A percentile compares a stretch with the other conserved stretches of the same genome.
Evolutionary conservation across 164 flowering plant species (phyloP).

Genomic region (Chloranthus sessilifolius): DNA sequence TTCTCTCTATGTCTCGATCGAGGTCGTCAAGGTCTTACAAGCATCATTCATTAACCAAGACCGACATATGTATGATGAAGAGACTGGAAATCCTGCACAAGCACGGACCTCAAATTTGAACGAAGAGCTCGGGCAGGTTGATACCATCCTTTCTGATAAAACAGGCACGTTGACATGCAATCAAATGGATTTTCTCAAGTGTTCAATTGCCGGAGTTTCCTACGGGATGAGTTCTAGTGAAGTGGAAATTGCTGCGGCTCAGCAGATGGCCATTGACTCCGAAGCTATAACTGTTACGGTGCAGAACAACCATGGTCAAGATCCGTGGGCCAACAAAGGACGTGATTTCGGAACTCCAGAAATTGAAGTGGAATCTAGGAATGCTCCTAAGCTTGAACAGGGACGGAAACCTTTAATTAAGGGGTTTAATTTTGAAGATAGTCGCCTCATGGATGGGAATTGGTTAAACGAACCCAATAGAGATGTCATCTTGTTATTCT

Average conservation of each 20-base stretch:
- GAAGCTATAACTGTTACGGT: constrained; percentile 6
- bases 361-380: constrained; percentile 54
- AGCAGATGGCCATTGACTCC: constrained; percentile 59
- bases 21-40: constrained; percentile 85
- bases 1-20: constrained; percentile 89
- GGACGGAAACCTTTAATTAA: constrained; percentile 38
- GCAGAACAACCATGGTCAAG: constrained; percentile 5
- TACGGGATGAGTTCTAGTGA: constrained; percentile 82
- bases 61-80: constrained; percentile 79
- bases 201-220: constrained; percentile 84
- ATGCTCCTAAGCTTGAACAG: constrained; percentile 35
- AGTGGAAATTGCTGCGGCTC: constrained; percentile 85
- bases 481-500: constrained; percentile 48
- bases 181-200: constrained; percentile 94
- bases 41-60: constrained; percentile 83
- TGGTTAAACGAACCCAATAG: constrained; percentile 63
- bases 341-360: constrained; percentile 29
- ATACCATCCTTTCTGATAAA: constrained; percentile 89
- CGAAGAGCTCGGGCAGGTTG: constrained; percentile 93
- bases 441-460: constrained; percentile 65
- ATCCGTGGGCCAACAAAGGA: constrained; percentile 9
- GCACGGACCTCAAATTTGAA: constrained; percentile 93
- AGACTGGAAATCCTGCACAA: constrained; percentile 63
- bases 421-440: constrained; percentile 84
- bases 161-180: constrained; percentile 97